Base-by-base conservation (phyloP, 2,329 filamentous ascomycete genomes). In the Aspergillus sp. region DNA sequence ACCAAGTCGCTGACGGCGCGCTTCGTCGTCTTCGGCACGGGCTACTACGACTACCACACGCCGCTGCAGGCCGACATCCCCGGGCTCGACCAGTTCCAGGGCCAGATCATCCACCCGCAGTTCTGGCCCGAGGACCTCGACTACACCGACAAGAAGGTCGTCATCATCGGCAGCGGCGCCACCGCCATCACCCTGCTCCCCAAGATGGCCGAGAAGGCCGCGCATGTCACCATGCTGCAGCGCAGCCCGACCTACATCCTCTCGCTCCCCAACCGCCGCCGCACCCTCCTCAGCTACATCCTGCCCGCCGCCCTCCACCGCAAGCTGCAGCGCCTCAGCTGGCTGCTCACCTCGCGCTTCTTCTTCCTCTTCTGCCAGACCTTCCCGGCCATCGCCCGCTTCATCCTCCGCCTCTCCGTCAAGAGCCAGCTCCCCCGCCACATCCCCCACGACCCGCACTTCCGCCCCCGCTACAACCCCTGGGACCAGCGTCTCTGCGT, bases 171-270 rank as follows among this genome's bases (percentile, higher is more conserved):
- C 14, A 87, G 83, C 14, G 91, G 91, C 6, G 90, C 90, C 2
- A 95, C 91, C 0, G 87, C 89, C 5, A 74, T 93, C 45, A 94
- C 90, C 0, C 78, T 96, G 1, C 69, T 95, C 3, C 91, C 90
- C 0, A 81, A 79, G 44, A 72, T 95, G 43, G 83, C 85, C 1
- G 74, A 87, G 41, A 82, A 80, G 36, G 88, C 88, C 4, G 73
- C 72, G 4, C 80, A 82, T 13, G 84, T 91, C 23, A 93, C 88
- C 1, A 90, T 93, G 83, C 79, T 95, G 2, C 90, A 95, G 72
- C 84, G 91, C 52, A 90, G 85, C 43, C 91, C 91, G 0, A 81
- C 80, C 0, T 92, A 89, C 63, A 79, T 92, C 50, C 60, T 88
- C 42, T 74, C 81, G n/a, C 60, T 84, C 1, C 72, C 79, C 0